phyloP scores from a whole-genome alignment of 768 basidiomycete genomes.

The Cubamyces lactineus region DNA sequence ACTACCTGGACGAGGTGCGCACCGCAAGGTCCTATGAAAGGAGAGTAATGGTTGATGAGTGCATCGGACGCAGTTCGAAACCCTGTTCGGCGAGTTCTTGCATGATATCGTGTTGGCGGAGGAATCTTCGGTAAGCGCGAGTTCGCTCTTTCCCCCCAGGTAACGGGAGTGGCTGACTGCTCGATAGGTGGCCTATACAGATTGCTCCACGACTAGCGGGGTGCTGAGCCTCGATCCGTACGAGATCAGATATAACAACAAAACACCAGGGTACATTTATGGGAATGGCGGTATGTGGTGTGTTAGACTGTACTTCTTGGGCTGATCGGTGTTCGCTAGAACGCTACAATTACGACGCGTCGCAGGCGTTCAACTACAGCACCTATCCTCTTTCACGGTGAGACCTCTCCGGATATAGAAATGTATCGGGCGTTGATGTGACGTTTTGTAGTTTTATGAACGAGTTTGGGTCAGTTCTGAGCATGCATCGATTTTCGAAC shows the following conservation, averaged over 20 bases:
- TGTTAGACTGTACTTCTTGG: neutral
- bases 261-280: conserved; percentile 55
- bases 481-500: too few relatives aligned
- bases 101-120: conserved; percentile 51
- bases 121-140: conserved; percentile 46
- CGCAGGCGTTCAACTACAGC: conserved; percentile 54
- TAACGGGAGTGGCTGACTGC: neutral
- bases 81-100: conserved; percentile 56
- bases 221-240: conserved; percentile 62
- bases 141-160: neutral
- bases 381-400: conserved; percentile 54
- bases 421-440: neutral
- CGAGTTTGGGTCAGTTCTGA: conserved; percentile 51
- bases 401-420: conserved; percentile 3
- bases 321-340: conserved; percentile 37
- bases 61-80: conserved; percentile 43
- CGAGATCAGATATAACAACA: conserved; percentile 51
- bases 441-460: conserved; percentile 50
- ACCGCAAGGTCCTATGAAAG: too few relatives aligned
- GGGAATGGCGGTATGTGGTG: conserved; percentile 49
- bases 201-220: conserved; percentile 61
- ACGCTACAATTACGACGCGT: conserved; percentile 59
- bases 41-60: neutral
- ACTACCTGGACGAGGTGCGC: conserved; percentile 53
- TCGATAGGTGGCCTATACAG: conserved; percentile 56